Evolutionary conservation across 495 filamentous ascomycete species (phyloP).

Genomic region (Viridothelium virens): DNA sequence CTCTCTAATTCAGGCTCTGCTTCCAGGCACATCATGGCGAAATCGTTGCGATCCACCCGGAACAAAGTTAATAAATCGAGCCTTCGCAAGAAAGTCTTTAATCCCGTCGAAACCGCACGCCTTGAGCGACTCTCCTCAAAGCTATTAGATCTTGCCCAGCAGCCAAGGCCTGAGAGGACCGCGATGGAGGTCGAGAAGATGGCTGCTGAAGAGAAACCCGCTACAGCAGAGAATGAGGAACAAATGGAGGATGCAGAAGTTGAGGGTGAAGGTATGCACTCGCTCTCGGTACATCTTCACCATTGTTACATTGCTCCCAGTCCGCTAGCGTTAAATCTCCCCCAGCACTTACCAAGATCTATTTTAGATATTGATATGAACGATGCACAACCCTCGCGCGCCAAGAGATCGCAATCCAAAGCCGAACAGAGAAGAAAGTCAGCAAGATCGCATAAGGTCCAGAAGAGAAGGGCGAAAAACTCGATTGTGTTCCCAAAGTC

Average conservation of each 20-base stretch:
- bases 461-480: conserved; percentile 6
- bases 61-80: not conserved
- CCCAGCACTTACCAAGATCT: not conserved
- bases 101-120: conserved; percentile 65
- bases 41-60: not conserved
- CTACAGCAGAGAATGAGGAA: not conserved
- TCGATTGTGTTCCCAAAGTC: not conserved
- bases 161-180: conserved; percentile 46
- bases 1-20: not conserved
- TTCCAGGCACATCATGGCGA: not conserved
- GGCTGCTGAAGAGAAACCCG: not conserved
- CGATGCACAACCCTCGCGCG: not conserved
- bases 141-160: conserved; percentile 62
- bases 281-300: not conserved
- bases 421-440: not conserved
- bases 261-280: not conserved
- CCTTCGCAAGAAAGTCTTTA: conserved; percentile 70
- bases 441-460: conserved; percentile 6
- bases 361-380: not conserved
- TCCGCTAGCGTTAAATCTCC: no score
- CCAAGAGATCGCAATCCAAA: not conserved
- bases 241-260: conserved; percentile 1
- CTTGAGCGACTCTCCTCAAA: conserved; percentile 73
- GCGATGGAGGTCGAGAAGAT: conserved; percentile 34
- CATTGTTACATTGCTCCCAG: not conserved